Percentiles rank a stretch among this genome's conserved stretches.
Evolutionary conservation across 108 stramenopile genomes (phyloP).

Genomic region (Stephanodiscus triporus): DNA sequence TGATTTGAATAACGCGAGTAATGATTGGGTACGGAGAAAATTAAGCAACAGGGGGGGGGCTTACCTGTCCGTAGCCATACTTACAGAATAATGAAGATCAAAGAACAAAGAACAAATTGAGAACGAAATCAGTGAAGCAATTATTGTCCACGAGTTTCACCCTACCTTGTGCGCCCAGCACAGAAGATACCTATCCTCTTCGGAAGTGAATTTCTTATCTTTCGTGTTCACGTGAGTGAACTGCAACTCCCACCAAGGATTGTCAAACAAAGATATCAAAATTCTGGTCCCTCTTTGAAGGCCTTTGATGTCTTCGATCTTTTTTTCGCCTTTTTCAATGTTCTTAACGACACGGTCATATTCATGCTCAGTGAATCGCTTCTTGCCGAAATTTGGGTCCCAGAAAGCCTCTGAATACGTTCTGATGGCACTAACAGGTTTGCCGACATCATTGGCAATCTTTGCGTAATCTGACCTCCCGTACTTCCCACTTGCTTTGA

Average conservation of each 20-base stretch:
- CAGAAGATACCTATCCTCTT: constrained; percentile 49
- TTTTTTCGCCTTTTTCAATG: constrained; percentile 87
- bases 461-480: constrained; percentile 86
- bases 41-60: background rate
- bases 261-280: constrained; percentile 81
- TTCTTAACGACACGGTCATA: constrained; percentile 78
- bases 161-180: constrained; percentile 82
- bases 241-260: constrained; percentile 88
- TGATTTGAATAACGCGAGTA: background rate
- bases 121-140: background rate
- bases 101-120: background rate
- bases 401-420: constrained; percentile 90
- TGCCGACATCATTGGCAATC: constrained; percentile 88
- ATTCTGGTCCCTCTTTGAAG: constrained; percentile 69
- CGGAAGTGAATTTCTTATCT: constrained; percentile 51
- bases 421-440: constrained; percentile 80
- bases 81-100: constrained; percentile 9
- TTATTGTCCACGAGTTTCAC: background rate
- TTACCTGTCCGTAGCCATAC: constrained; percentile 74
- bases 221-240: constrained; percentile 68
- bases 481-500: constrained; percentile 58
- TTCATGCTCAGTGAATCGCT: constrained; percentile 76
- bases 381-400: constrained; percentile 65
- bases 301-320: constrained; percentile 74
- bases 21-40: background rate